phyloP scores from a whole-genome alignment of 495 filamentous ascomycete species.

The Podospora anserina region DNA sequence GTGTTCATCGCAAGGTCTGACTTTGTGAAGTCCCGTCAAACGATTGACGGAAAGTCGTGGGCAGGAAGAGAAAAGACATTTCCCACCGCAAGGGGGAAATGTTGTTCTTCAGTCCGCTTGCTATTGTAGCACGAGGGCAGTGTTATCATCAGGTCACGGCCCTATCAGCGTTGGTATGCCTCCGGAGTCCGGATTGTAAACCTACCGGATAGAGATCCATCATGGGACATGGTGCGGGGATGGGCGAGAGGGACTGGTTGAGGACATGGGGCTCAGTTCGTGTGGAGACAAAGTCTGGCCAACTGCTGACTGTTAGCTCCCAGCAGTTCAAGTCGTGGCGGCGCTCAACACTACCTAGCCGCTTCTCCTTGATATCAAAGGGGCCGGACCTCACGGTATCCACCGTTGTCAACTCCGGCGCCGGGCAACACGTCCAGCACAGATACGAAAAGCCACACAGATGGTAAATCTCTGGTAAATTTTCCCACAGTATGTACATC shows the following conservation, averaged over 20 bases:
- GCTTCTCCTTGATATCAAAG: too few relatives aligned
- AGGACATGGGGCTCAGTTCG: neutral
- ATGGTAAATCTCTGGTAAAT: neutral
- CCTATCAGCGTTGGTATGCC: neutral
- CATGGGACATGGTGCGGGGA: too few relatives aligned
- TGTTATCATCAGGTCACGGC: neutral
- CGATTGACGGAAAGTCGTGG: neutral
- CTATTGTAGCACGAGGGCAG: neutral
- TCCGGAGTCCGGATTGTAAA: neutral
- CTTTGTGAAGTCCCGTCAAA: neutral
- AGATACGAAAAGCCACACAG: neutral
- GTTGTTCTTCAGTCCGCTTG: neutral
- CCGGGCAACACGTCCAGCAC: neutral
- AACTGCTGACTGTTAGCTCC: neutral
- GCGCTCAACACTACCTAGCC: too few relatives aligned
- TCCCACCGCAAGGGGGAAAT: neutral
- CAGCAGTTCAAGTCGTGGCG: neutral
- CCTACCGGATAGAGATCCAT: too few relatives aligned
- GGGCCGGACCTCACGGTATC: neutral
- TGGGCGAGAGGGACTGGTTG: too few relatives aligned
- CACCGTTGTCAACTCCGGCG: too few relatives aligned
- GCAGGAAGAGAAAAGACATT: neutral
- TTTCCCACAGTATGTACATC: neutral
- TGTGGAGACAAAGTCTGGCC: neutral
- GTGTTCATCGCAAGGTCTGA: neutral